These are phyloP conservation scores for Rhizodiscina lignyota DNA, from an alignment of 495 filamentous ascomycete genomes.

Conservation along the genomic window DNA sequence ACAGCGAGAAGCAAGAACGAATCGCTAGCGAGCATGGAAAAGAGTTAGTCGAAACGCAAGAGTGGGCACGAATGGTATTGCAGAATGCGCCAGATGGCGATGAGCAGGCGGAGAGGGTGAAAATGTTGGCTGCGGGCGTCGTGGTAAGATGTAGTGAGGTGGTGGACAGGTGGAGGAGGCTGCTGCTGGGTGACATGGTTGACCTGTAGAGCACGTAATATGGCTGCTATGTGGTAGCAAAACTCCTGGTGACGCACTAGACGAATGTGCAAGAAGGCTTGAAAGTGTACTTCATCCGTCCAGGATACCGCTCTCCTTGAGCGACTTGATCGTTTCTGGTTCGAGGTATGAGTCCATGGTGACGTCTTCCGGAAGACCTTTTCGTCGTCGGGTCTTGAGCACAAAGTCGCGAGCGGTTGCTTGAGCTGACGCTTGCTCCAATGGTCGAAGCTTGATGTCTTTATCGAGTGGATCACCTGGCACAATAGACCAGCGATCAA, in stretches of 20 bases:
- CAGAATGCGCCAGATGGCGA: conserved; percentile 33
- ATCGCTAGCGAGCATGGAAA: conserved; percentile 39
- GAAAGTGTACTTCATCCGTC: conserved; percentile 34
- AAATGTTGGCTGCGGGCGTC: conserved; percentile 66
- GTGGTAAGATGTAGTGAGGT: conserved; percentile 63
- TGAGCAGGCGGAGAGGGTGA: conserved; percentile 42
- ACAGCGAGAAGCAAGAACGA: conserved; percentile 29
- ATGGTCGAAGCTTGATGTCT: conserved; percentile 59
- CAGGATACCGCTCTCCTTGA: conserved; percentile 78
- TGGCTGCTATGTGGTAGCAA: background rate
- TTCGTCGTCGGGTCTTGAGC: conserved; percentile 81
- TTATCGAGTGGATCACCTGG: conserved; percentile 89
- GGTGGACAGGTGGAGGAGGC: conserved; percentile 62
- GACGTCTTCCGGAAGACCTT: conserved; percentile 91
- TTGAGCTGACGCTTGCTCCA: conserved; percentile 75
- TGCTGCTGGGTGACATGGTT: conserved; percentile 43
- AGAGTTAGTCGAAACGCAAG: conserved; percentile 41
- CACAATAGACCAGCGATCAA: conserved; percentile 89
- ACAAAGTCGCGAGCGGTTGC: conserved; percentile 91
- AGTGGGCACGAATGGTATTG: conserved; percentile 59
- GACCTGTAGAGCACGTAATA: conserved; percentile 27
- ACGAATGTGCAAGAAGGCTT: background rate
- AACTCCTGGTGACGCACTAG: background rate
- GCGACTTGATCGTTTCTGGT: conserved; percentile 71
- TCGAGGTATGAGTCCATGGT: conserved; percentile 91